Percentiles rank a stretch among this genome's conserved stretches.
Conservation (phyloP, 352 stramenopile species). For the Globisporangium perplexum region DNA sequence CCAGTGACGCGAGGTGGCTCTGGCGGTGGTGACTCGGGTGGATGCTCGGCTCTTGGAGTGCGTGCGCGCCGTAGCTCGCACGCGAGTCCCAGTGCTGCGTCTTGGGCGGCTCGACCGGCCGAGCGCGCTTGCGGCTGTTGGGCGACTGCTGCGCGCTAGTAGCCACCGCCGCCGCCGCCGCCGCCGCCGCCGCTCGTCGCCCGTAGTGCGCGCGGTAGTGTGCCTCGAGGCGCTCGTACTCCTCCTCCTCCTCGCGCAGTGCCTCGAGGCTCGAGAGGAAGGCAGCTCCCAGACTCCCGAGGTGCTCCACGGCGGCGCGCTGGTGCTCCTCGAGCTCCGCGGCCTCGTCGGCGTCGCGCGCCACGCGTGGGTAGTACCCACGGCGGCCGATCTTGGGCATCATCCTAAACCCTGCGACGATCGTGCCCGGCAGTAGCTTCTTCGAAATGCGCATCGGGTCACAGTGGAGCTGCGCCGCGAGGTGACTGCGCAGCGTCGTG, state of each 20-base stretch:
- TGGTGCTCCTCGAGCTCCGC: slow-evolving; percentile 17
- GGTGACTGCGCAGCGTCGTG: slow-evolving; percentile 67
- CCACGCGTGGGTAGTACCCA: slow-evolving; percentile 53
- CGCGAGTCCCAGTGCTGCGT: not conserved
- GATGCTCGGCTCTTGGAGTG: not conserved
- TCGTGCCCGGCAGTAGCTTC: slow-evolving; percentile 53
- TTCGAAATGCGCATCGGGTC: slow-evolving; percentile 80
- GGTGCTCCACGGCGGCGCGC: slow-evolving; percentile 23
- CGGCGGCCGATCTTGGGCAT: slow-evolving; percentile 67
- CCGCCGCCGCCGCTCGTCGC: not conserved
- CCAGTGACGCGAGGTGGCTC: no score
- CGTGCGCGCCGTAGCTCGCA: not conserved
- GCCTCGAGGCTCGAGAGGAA: slow-evolving; percentile 65
- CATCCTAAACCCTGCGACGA: slow-evolving; percentile 62
- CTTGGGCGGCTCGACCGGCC: not conserved
- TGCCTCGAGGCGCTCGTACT: slow-evolving; percentile 7
- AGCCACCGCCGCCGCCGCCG: not conserved
- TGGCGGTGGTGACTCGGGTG: no score
- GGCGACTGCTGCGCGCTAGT: not conserved
- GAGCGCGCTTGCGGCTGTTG: not conserved
- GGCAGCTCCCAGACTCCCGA: slow-evolving; percentile 25
- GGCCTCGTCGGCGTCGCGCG: slow-evolving; percentile 26
- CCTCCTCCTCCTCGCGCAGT: slow-evolving; percentile 27
- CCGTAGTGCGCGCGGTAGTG: slow-evolving; percentile 5
- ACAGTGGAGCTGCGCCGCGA: slow-evolving; percentile 63